Evolutionary conservation across 2,329 filamentous ascomycete genomes (phyloP).

Genomic region (Fusarium sp.): DNA sequence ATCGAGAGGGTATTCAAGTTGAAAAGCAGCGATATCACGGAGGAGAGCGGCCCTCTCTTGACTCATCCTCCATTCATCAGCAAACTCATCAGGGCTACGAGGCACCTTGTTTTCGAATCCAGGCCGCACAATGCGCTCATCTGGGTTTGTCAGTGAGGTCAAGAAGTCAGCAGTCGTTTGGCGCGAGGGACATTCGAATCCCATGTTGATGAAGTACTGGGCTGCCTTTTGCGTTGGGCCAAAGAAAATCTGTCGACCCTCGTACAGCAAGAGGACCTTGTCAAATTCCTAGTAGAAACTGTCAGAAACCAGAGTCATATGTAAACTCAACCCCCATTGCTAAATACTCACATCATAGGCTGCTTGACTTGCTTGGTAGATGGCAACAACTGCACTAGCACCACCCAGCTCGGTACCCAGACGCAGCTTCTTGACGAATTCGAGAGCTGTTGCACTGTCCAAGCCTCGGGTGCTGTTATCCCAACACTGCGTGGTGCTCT

Average conservation of each 20-base stretch:
- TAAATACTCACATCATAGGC: slow-evolving; percentile 53
- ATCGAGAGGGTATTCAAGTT: slow-evolving; percentile 37
- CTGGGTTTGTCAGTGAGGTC: slow-evolving; percentile 61
- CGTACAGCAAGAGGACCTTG: slow-evolving; percentile 76
- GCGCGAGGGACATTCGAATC: slow-evolving; percentile 67
- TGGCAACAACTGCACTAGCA: slow-evolving; percentile 69
- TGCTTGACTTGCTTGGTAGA: slow-evolving; percentile 71
- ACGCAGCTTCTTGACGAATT: slow-evolving; percentile 69
- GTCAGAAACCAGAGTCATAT: not conserved
- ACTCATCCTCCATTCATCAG: slow-evolving; percentile 50
- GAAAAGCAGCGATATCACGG: slow-evolving; percentile 51
- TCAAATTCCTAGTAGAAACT: slow-evolving; percentile 62
- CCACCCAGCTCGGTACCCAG: slow-evolving; percentile 69
- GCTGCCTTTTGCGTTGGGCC: slow-evolving; percentile 28
- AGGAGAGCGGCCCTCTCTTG: slow-evolving; percentile 40
- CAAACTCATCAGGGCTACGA: slow-evolving; percentile 54
- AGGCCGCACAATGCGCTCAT: slow-evolving; percentile 51
- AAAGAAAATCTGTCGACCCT: slow-evolving; percentile 72
- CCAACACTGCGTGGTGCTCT: slow-evolving; percentile 73
- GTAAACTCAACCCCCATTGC: no score
- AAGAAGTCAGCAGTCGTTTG: slow-evolving; percentile 80
- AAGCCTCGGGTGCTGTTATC: slow-evolving; percentile 75
- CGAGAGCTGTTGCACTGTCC: slow-evolving; percentile 73
- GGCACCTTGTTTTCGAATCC: slow-evolving; percentile 48
- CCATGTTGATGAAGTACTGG: slow-evolving; percentile 53